These are phyloP conservation scores for Wickerhamiella qilinensis DNA, from an alignment of 805 yeast genomes.

Conservation along the genomic window DNA sequence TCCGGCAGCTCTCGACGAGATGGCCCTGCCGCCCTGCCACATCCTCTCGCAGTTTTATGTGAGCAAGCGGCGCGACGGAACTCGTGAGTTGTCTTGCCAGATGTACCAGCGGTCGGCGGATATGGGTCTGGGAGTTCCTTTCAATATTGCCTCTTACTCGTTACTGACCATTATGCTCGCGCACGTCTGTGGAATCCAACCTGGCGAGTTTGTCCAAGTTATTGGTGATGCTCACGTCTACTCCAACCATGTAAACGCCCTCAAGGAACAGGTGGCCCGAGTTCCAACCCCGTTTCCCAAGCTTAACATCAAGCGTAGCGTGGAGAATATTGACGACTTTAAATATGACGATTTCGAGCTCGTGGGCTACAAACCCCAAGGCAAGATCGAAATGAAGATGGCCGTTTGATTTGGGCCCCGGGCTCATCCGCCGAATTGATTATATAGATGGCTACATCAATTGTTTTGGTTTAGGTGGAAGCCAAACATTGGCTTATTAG, in stretches of 20 bases:
- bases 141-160: conserved; percentile 94
- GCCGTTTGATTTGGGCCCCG: conserved; percentile 80
- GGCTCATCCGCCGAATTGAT: not conserved
- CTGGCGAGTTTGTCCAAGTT: conserved; percentile 90
- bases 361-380: conserved; percentile 62
- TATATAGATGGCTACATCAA: not conserved
- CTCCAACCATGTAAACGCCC: conserved; percentile 81
- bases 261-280: conserved; percentile 63
- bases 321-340: conserved; percentile 71
- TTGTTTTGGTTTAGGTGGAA: too few relatives aligned
- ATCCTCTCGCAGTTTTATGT: conserved; percentile 93
- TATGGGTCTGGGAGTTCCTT: conserved; percentile 99
- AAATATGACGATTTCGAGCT: conserved; percentile 77
- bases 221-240: conserved; percentile 96
- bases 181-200: conserved; percentile 82
- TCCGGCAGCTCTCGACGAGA: conserved; percentile 80
- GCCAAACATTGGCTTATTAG: too few relatives aligned
- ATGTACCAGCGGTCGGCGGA: conserved; percentile 97
- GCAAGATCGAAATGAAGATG: conserved; percentile 88
- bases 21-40: conserved; percentile 99
- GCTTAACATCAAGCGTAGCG: conserved; percentile 49
- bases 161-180: conserved; percentile 89
- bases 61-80: conserved; percentile 45
- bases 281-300: conserved; percentile 70
- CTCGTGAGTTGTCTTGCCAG: conserved; percentile 67